Base-by-base conservation (phyloP, 1,139 yeast genomes). In the Candida buenavistaensis region DNA sequence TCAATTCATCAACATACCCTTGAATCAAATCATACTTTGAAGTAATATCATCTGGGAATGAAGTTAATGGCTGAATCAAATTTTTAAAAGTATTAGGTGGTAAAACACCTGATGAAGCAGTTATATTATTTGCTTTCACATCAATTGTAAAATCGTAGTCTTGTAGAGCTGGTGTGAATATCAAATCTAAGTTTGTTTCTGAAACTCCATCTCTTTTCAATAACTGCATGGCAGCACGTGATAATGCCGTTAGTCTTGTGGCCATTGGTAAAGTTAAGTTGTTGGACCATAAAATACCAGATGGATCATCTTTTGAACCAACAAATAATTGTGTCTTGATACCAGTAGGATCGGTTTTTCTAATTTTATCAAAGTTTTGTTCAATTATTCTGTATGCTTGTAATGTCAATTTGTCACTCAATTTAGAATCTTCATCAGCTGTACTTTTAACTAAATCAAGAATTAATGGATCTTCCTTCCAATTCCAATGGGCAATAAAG, bases 391-490 rank as follows among this genome's bases (percentile, higher is more conserved):
- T 85, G 51, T 78, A 75, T 16, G 82, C 72, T 38, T 73, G 75
- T 24, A 82, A 65, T 4, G 84, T 74, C 49, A 88, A 66, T 41
- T 72, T 77, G 44, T 85, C 92, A 23, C 85, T 80, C 24, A 80
- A 58, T 41, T 64, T 61, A 14, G 32, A 33, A 21, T 43, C 41
- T 10, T 50, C 55, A 32, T 43, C 51, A 23, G 70, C 71, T 17
- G 72, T 71, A 36, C 70, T 69, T 38, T 78, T 80, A 12, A 75
- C 71, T 46, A 87, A 65, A 52, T 90, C 96, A 45, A 92, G 64
- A 37, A 90, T 75, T 44, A 92, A 62, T 2, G 96, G 84, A 32
- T 82, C 89, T 45, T 85, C 95, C 50, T 78, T 82, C 98, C 98
- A 92, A 57, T 92, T 90, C 98, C 98, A 94, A 27, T 64, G 63